Conservation (phyloP, 352 stramenopile species). For the Lagenidium giganteum region DNA sequence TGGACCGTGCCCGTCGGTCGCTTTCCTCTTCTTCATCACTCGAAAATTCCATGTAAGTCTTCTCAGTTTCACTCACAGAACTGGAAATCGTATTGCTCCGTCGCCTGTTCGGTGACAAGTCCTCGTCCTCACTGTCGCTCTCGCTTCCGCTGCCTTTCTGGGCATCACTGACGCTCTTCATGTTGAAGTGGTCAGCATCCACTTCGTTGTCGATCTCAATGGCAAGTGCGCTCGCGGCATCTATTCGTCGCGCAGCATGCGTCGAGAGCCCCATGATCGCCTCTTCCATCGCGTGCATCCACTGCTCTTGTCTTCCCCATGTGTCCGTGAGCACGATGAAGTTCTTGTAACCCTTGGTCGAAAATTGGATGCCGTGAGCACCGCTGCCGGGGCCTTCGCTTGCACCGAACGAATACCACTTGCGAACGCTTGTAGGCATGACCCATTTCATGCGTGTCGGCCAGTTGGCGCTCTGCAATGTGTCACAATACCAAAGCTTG, state of each 20-base stretch:
- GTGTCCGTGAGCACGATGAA: constrained; percentile 85
- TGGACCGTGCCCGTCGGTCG: background rate
- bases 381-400: constrained; percentile 73
- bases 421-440: constrained; percentile 78
- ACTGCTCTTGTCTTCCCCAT: constrained; percentile 83
- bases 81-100: constrained; percentile 34
- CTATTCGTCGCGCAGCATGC: constrained; percentile 52
- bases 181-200: constrained; percentile 68
- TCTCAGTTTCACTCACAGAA: constrained; percentile 26
- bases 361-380: constrained; percentile 83
- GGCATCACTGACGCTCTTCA: constrained; percentile 18
- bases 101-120: constrained; percentile 5
- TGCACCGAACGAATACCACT: constrained; percentile 86
- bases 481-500: constrained; percentile 87
- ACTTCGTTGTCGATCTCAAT: constrained; percentile 89
- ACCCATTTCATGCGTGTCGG: constrained; percentile 88
- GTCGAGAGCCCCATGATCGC: constrained; percentile 59
- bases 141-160: constrained; percentile 1
- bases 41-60: constrained; percentile 24
- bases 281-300: constrained; percentile 82
- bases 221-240: constrained; percentile 64
- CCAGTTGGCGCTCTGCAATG: constrained; percentile 79
- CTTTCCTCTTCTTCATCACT: constrained; percentile 16
- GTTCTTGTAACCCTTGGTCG: constrained; percentile 86
- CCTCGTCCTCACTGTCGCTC: constrained; percentile 2